Percentiles rank a stretch among this genome's conserved stretches.
phyloP scores from a whole-genome alignment of 2,329 filamentous ascomycete species.

The Chalaropsis ovoidea region DNA sequence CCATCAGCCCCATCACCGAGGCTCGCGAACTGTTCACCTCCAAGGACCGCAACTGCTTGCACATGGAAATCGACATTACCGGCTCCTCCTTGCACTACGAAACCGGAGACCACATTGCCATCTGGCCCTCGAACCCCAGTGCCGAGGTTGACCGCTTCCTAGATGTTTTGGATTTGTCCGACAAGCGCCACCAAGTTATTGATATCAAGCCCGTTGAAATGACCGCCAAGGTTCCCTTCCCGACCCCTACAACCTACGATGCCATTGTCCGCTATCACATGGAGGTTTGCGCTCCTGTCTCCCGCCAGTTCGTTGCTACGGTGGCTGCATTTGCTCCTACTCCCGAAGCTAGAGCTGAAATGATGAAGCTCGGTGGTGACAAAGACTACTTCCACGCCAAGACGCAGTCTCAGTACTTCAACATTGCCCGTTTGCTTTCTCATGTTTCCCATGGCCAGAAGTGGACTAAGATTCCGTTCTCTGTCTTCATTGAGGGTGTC shows the following conservation, averaged over 20 bases:
- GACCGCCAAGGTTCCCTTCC: constrained; percentile 95
- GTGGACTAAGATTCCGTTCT: constrained; percentile 84
- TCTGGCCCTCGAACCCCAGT: constrained; percentile 95
- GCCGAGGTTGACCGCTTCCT: constrained; percentile 86
- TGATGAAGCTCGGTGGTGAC: constrained; percentile 79
- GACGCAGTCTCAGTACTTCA: constrained; percentile 70
- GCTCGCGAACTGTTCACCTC: constrained; percentile 85
- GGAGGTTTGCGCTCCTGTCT: constrained; percentile 90
- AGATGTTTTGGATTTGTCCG: constrained; percentile 60
- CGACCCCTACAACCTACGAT: constrained; percentile 92
- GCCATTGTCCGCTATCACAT: constrained; percentile 89
- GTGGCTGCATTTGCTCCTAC: constrained; percentile 82
- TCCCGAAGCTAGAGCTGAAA: constrained; percentile 74
- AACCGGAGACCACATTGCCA: constrained; percentile 90
- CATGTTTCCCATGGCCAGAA: constrained; percentile 60
- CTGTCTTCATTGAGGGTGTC: constrained; percentile 83
- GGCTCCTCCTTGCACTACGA: constrained; percentile 86
- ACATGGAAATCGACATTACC: constrained; percentile 87
- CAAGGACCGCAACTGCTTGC: constrained; percentile 87
- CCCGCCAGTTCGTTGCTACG: constrained; percentile 84
- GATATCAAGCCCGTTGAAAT: constrained; percentile 84
- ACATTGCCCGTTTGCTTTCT: constrained; percentile 77
- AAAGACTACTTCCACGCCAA: constrained; percentile 92
- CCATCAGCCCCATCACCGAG: constrained; percentile 84
- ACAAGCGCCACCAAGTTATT: constrained; percentile 74